Conservation (phyloP, 345 rosid species). For the Adansonia digitata region DNA sequence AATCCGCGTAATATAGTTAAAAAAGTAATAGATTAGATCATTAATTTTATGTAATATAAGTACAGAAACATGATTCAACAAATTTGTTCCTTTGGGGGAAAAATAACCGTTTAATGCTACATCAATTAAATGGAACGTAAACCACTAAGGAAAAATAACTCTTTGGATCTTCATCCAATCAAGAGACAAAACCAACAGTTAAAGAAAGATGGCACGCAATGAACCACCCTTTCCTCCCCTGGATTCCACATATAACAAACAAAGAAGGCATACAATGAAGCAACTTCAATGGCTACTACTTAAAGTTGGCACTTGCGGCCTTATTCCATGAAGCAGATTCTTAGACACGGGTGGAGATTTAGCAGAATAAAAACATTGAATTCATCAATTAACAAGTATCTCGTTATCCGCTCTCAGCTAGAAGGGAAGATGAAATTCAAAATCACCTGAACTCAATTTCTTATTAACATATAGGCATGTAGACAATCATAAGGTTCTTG, state of each 20-base stretch:
- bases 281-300: neutral
- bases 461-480: no score
- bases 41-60: no score
- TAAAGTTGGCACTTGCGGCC: neutral
- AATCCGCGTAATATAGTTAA: no score
- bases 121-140: neutral
- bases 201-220: neutral
- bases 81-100: no score
- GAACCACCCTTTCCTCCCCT: neutral
- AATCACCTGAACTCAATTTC: no score
- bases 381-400: neutral
- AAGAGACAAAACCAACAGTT: neutral
- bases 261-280: neutral
- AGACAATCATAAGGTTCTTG: neutral
- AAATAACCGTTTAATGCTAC: neutral
- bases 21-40: no score
- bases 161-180: neutral
- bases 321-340: slow-evolving; percentile 2
- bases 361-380: neutral
- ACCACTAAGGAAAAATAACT: neutral
- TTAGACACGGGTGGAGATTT: neutral
- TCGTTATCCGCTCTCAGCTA: no score
- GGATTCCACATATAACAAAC: neutral
- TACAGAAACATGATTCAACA: no score
- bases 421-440: no score